These are phyloP conservation scores for Trypanosoma melophagium DNA, from an alignment of 208 protist species.

Conservation along the genomic window DNA sequence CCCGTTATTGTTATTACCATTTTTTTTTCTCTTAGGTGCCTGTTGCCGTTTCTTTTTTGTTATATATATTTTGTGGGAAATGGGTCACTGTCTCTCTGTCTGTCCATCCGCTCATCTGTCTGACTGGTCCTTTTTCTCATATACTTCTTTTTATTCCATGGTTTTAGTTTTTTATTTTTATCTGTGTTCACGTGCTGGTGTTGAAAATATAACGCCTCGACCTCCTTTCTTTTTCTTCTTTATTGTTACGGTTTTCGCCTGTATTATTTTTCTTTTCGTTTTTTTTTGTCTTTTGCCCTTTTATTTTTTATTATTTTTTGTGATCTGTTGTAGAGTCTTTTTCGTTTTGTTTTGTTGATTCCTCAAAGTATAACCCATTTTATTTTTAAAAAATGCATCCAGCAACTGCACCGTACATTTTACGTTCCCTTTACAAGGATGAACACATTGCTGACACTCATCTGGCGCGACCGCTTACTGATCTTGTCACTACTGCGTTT, in stretches of 20 bases:
- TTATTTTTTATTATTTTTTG: background rate
- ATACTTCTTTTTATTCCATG: background rate
- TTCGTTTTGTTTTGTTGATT: constrained; percentile 1
- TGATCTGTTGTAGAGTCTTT: background rate
- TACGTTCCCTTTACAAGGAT: constrained; percentile 87
- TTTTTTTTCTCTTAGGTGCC: constrained; percentile 13
- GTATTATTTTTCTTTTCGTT: too few species aligned
- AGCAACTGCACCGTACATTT: constrained; percentile 78
- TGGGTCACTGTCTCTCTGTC: background rate
- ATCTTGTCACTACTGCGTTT: constrained; percentile 67
- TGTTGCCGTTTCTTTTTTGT: background rate
- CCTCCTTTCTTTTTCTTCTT: background rate
- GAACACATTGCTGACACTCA: constrained; percentile 64
- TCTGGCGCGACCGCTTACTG: constrained; percentile 56
- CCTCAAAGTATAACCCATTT: background rate
- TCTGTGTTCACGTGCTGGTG: background rate
- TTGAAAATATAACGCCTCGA: background rate
- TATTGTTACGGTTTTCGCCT: background rate
- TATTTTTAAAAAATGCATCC: constrained; percentile 47
- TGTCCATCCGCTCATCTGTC: background rate
- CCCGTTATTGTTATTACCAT: background rate
- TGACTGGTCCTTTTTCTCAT: background rate
- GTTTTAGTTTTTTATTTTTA: background rate
- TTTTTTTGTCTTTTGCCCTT: background rate
- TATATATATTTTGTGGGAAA: background rate